These are phyloP conservation scores for Ophiostoma triangulosporum DNA, from an alignment of 2,329 filamentous ascomycete genomes.

Conservation along the genomic window DNA sequence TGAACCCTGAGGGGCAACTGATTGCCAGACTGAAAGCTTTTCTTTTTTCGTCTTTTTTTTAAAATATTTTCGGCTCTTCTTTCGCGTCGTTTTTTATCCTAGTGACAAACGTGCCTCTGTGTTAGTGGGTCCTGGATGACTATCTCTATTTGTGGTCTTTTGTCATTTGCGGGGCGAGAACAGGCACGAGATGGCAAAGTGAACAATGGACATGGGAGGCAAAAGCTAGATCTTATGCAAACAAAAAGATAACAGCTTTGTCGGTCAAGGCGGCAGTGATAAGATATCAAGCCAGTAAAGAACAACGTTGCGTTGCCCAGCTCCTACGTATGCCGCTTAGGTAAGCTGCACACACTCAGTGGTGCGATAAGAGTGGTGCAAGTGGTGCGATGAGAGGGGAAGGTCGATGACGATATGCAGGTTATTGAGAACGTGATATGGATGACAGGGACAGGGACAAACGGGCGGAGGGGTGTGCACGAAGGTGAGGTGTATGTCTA, in stretches of 20 bases:
- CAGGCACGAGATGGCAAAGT: background rate
- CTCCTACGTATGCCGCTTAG: background rate
- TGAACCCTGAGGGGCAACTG: background rate
- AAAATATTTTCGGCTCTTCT: background rate
- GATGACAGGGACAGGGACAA: background rate
- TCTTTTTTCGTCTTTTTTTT: background rate
- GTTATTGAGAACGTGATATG: conserved; percentile 6
- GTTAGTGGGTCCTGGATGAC: conserved; percentile 16
- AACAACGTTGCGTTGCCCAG: background rate
- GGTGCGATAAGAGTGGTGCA: background rate
- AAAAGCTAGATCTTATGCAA: too few relatives aligned
- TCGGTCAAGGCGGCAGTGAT: background rate
- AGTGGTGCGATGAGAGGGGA: background rate
- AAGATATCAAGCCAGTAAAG: background rate
- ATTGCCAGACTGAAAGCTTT: background rate
- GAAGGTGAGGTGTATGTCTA: too few relatives aligned
- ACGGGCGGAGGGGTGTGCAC: background rate
- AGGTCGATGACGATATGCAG: conserved; percentile 5
- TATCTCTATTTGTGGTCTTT: conserved; percentile 3
- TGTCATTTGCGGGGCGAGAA: background rate
- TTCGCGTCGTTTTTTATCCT: background rate
- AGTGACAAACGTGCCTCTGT: conserved; percentile 5
- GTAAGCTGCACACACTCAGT: background rate
- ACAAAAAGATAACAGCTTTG: background rate
- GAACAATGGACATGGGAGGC: background rate